These are phyloP conservation scores for Penicillium goetzii DNA, from an alignment of 495 filamentous ascomycete genomes.

Conservation along the genomic window DNA sequence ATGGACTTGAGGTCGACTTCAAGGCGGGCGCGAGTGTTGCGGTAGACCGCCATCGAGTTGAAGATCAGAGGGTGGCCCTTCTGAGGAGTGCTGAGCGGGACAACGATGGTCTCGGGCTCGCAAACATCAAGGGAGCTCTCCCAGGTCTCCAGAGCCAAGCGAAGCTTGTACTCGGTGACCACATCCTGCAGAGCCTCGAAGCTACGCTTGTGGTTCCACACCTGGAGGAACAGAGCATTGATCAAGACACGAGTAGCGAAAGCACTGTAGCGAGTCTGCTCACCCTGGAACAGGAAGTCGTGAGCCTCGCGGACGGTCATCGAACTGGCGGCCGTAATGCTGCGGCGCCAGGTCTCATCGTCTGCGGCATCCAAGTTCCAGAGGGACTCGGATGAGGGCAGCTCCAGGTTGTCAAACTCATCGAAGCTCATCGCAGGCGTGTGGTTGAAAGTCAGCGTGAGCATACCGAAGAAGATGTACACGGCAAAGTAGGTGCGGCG, in stretches of 20 bases:
- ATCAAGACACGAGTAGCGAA: slow-evolving; percentile 98
- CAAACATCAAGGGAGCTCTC: slow-evolving; percentile 93
- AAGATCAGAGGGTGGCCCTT: slow-evolving; percentile 98
- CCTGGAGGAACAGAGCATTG: slow-evolving; percentile 97
- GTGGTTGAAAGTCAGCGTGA: slow-evolving; percentile 97
- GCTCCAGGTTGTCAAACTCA: slow-evolving; percentile 89
- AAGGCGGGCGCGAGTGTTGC: slow-evolving; percentile 88
- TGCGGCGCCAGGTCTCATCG: slow-evolving; percentile 81
- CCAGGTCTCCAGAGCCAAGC: slow-evolving; percentile 95
- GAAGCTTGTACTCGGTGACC: slow-evolving; percentile 96
- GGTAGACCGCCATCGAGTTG: slow-evolving; percentile 97
- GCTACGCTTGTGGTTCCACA: slow-evolving; percentile 98
- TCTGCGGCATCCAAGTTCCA: slow-evolving; percentile 88
- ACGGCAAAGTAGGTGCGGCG: slow-evolving; percentile 98
- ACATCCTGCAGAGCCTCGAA: slow-evolving; percentile 95
- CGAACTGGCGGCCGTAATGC: slow-evolving; percentile 61
- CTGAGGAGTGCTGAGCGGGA: slow-evolving; percentile 91
- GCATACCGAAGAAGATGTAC: slow-evolving; percentile 97
- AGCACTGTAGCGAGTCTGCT: slow-evolving; percentile 89
- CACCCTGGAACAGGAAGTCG: slow-evolving; percentile 91
- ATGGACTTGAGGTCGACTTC: slow-evolving; percentile 94
- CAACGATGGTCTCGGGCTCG: slow-evolving; percentile 87
- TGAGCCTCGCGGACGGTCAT: slow-evolving; percentile 92
- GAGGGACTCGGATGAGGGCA: slow-evolving; percentile 91
- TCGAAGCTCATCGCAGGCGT: slow-evolving; percentile 97